Evolutionary conservation across 2,329 filamentous ascomycete species (phyloP).

Genomic region (Aspergillus sp.): DNA sequence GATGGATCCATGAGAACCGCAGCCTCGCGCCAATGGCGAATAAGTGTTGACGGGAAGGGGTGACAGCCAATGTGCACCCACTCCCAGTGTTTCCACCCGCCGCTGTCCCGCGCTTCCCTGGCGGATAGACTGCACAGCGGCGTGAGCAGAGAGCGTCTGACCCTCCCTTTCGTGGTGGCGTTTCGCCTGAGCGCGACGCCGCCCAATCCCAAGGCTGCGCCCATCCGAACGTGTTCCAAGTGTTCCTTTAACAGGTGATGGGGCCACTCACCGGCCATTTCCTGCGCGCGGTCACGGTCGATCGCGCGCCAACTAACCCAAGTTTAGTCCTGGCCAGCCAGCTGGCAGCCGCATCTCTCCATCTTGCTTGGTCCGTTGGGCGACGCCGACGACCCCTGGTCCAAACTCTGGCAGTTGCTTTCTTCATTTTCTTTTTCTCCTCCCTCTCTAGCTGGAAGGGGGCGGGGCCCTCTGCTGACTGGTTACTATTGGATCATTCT

Average conservation of each 20-base stretch:
- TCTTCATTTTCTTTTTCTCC: slow-evolving; percentile 3
- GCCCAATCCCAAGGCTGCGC: background rate
- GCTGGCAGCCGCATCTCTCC: slow-evolving; percentile 25
- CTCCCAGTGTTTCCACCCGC: slow-evolving; percentile 9
- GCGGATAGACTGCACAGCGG: slow-evolving; percentile 16
- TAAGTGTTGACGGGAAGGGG: slow-evolving; percentile 17
- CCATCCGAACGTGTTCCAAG: background rate
- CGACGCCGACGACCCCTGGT: slow-evolving; percentile 9
- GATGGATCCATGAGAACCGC: slow-evolving; percentile 19
- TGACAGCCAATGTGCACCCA: slow-evolving; percentile 1
- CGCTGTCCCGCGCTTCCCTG: slow-evolving; percentile 26
- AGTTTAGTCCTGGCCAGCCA: slow-evolving; percentile 22
- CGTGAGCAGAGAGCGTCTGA: slow-evolving; percentile 14
- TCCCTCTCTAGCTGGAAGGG: background rate
- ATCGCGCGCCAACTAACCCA: slow-evolving; percentile 38
- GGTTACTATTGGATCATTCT: slow-evolving; percentile 7
- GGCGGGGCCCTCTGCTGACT: slow-evolving; percentile 4
- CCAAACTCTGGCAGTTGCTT: slow-evolving; percentile 3
- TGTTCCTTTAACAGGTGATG: background rate
- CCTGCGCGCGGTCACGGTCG: slow-evolving; percentile 33
- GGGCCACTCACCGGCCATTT: slow-evolving; percentile 19
- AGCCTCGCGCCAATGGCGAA: slow-evolving; percentile 27
- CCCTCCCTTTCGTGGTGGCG: slow-evolving; percentile 21
- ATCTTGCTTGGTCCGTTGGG: slow-evolving; percentile 14
- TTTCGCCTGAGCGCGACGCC: slow-evolving; percentile 33